A percentile compares a stretch with the other conserved stretches of the same genome.
These are phyloP conservation scores for Symbiodinium pilosum DNA, from an alignment of 73 alveolate genomes.

Conservation along the genomic window DNA sequence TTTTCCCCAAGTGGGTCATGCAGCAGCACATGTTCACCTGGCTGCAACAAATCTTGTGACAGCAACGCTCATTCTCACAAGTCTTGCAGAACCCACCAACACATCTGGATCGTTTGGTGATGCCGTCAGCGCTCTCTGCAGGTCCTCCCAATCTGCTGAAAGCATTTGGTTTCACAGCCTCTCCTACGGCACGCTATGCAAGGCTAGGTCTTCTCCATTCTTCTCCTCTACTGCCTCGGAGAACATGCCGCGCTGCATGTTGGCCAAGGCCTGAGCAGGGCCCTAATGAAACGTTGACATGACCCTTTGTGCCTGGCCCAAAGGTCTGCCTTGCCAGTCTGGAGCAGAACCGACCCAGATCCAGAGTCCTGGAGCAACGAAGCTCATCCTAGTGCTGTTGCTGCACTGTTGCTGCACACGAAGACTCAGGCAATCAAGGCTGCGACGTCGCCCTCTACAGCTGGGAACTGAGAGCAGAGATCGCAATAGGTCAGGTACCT, in stretches of 20 bases:
- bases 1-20: conserved; percentile 93
- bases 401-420: no score
- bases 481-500: conserved; percentile 91
- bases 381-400: neutral
- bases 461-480: conserved; percentile 86
- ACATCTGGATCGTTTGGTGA: conserved; percentile 79
- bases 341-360: conserved; percentile 72
- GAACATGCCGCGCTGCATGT: conserved; percentile 95
- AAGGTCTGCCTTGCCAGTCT: conserved; percentile 61
- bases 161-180: neutral
- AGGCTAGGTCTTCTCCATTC: no score
- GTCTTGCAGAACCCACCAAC: neutral
- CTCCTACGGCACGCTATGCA: no score
- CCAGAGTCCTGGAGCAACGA: conserved; percentile 32
- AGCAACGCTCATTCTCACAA: neutral
- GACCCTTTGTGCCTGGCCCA: no score
- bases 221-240: conserved; percentile 88
- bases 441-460: conserved; percentile 62
- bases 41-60: neutral
- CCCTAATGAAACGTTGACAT: no score
- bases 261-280: conserved; percentile 54
- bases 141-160: conserved; percentile 18
- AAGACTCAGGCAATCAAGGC: neutral
- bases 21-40: conserved; percentile 92
- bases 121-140: conserved; percentile 71